Percentiles rank a stretch among this genome's conserved stretches.
Evolutionary conservation across 345 rosid species (phyloP).

Genomic region (Gossypium arboreum): DNA sequence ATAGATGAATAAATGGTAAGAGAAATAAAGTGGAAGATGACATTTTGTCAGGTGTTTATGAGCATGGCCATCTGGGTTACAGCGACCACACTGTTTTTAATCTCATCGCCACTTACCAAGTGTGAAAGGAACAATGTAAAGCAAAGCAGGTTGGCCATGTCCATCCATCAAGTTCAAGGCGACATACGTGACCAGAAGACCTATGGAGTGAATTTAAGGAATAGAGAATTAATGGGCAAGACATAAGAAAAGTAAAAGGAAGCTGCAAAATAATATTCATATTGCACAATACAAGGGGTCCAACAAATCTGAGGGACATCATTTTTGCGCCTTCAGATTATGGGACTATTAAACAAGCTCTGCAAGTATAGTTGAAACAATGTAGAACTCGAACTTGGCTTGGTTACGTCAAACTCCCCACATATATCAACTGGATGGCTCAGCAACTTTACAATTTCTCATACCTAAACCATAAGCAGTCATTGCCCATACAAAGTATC

Average conservation of each 20-base stretch:
- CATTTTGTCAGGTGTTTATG: neutral
- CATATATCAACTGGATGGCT: neutral
- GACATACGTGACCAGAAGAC: constrained; percentile 85
- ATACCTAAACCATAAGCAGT: constrained; percentile 90
- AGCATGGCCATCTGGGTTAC: neutral
- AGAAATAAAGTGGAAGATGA: neutral
- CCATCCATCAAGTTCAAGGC: constrained; percentile 98
- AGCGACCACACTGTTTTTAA: neutral
- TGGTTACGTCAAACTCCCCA: neutral
- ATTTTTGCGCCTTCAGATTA: neutral
- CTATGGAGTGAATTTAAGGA: constrained; percentile 29
- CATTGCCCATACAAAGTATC: constrained; percentile 92
- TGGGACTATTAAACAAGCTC: neutral
- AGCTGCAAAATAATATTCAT: neutral
- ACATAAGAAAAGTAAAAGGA: neutral
- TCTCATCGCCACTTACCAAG: constrained; percentile 52
- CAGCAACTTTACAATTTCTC: constrained; percentile 14
- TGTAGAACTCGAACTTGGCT: neutral
- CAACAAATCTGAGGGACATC: neutral
- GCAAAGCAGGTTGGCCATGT: constrained; percentile 97
- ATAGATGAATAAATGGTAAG: neutral
- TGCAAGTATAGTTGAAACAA: neutral
- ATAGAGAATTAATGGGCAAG: neutral
- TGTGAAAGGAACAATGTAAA: constrained; percentile 91
- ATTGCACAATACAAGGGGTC: neutral